Evolutionary conservation across 805 yeast genomes (phyloP).

Genomic region (Candida dajiaensis): DNA sequence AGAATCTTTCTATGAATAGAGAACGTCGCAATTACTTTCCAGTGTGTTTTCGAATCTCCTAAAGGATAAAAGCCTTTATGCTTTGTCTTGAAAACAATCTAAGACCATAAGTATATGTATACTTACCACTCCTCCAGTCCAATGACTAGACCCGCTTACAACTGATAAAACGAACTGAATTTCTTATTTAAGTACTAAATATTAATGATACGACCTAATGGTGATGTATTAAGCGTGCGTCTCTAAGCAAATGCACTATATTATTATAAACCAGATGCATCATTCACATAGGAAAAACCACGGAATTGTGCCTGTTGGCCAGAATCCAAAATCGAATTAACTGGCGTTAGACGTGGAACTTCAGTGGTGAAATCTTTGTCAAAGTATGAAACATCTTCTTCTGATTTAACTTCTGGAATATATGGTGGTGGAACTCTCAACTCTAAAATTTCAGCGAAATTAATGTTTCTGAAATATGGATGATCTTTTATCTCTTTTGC

Average conservation of each 20-base stretch:
- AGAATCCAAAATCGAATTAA: conserved; percentile 78
- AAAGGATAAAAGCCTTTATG: too few relatives aligned
- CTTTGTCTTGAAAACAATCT: too few relatives aligned
- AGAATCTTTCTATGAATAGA: too few relatives aligned
- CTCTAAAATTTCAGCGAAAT: conserved; percentile 78
- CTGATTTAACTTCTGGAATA: conserved; percentile 78
- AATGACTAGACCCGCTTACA: too few relatives aligned
- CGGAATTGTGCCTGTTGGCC: conserved; percentile 94
- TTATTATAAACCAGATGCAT: conserved; percentile 35
- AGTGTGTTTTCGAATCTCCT: too few relatives aligned
- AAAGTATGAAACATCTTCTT: conserved; percentile 87
- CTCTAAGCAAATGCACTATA: too few relatives aligned
- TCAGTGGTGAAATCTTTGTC: conserved; percentile 94
- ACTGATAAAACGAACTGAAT: not conserved
- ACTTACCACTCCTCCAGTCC: too few relatives aligned
- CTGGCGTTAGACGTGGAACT: conserved; percentile 92
- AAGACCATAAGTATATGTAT: too few relatives aligned
- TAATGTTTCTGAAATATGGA: conserved; percentile 84
- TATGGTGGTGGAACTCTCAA: conserved; percentile 81
- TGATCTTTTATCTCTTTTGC: conserved; percentile 94
- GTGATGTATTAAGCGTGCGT: not conserved
- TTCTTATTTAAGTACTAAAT: not conserved
- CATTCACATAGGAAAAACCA: conserved; percentile 87
- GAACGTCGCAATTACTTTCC: too few relatives aligned
- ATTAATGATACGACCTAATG: not conserved